Conservation (phyloP, 345 rosid species). For the Stellera chamaejasme region DNA sequence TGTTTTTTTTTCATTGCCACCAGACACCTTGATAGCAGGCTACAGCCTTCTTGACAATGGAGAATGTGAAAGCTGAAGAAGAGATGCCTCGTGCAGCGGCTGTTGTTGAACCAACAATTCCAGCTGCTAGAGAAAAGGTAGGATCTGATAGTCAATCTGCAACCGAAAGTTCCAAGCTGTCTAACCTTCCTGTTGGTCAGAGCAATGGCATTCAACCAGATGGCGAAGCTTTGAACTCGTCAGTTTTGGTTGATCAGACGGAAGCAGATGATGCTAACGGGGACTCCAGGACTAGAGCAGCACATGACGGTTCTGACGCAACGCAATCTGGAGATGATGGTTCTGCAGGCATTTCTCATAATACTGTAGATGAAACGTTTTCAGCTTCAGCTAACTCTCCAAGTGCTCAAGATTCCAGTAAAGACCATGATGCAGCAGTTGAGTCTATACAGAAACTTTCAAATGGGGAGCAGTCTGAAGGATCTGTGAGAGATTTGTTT, state of each 20-base stretch:
- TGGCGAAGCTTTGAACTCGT: conserved; percentile 14
- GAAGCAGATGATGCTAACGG: conserved; percentile 11
- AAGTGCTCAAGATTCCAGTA: conserved; percentile 4
- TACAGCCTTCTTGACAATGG: conserved; percentile 30
- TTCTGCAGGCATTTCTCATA: conserved; percentile 9
- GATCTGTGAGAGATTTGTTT: too few species aligned
- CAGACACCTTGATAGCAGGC: conserved; percentile 15
- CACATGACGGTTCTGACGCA: conserved; percentile 4
- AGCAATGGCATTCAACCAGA: conserved; percentile 12
- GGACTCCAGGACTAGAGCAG: conserved; percentile 14
- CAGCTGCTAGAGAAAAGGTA: conserved; percentile 14
- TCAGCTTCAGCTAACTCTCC: conserved; percentile 11
- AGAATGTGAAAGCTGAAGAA: conserved; percentile 28
- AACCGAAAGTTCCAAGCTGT: conserved; percentile 11
- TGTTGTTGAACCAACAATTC: conserved; percentile 9
- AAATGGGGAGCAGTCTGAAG: neutral
- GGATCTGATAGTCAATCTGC: conserved; percentile 16
- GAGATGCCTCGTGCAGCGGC: conserved; percentile 22
- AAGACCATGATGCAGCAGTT: conserved; percentile 1
- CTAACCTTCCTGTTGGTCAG: conserved; percentile 3
- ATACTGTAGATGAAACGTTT: conserved; percentile 10
- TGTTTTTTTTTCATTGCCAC: conserved; percentile 12
- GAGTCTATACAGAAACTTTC: neutral
- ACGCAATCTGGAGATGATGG: conserved; percentile 19
- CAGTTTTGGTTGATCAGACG: conserved; percentile 12